Evolutionary conservation across 495 filamentous ascomycete species (phyloP), one percentile per base, ranked within the genome.

Genomic region (Lophium mytilinum): DNA sequence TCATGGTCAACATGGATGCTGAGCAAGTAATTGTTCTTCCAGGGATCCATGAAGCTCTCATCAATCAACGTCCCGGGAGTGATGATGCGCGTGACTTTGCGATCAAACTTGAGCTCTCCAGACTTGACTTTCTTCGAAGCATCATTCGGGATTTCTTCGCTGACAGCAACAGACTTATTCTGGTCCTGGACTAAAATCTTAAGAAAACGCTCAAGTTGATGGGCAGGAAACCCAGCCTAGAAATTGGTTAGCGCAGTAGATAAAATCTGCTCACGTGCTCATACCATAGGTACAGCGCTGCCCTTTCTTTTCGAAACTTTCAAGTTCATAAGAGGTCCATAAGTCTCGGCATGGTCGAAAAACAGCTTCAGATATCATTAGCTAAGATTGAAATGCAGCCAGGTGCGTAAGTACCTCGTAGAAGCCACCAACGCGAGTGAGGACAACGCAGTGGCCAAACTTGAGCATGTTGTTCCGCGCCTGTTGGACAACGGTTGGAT

Each of bases 21-120:
- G 60, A 97, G 79, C 40, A 98, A 70, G 67, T 90, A 98, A 67
- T 96, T 95, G 68, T 94, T 95, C 59, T 89, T 83, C 52, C 85
- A 90, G 0, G 89, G 86, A 64, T 96, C 87, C 75, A 97, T 87
- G 69, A 96, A 97, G 60, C 91, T 90, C 71, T 99, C 94, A 69
- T 99, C 93, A 62, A 97, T 95, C 42, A 97, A 72, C 0, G 93
- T 99, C 9, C 93, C 93, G 0, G 94, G 90, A 0, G 93, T 96
- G 68, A 99, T 80, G 53, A 96, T 84, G 40, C 93, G 83, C 41
- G 88, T 80, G 14, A 99, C 88, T 58, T 76, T 82, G 41, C 93
- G 84, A 65, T 91, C 88, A 66, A 90, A 94, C 69, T 88, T 71
- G 50, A 94, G 73, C 2, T 88, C 88, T 7, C 87, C 87, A 11